phyloP scores from a whole-genome alignment of 257 asterid species.

The Rubia yunnanensis region DNA sequence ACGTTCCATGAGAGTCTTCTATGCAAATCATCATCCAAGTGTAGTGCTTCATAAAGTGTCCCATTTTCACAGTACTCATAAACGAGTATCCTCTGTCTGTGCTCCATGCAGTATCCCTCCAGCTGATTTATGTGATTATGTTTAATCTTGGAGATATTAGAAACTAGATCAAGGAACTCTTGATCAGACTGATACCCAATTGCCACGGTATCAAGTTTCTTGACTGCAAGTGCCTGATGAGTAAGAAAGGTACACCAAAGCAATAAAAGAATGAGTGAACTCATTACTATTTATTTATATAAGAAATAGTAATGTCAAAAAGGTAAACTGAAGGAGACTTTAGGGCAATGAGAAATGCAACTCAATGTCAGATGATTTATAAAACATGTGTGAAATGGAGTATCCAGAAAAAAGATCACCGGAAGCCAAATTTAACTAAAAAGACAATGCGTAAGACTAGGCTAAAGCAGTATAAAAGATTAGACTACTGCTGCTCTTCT shows the following conservation, averaged over 20 bases:
- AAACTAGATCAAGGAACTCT: conserved; percentile 65
- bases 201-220: conserved; percentile 54
- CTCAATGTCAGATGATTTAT: no score
- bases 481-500: background rate
- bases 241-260: conserved; percentile 3
- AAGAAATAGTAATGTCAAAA: conserved; percentile 1
- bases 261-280: background rate
- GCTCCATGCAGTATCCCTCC: conserved; percentile 79
- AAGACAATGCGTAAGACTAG: no score
- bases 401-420: no score
- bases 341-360: background rate
- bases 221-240: conserved; percentile 68
- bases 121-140: conserved; percentile 63
- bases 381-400: no score
- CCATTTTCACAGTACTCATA: conserved; percentile 62
- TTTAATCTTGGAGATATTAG: conserved; percentile 44
- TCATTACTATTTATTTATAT: background rate
- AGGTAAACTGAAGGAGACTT: background rate
- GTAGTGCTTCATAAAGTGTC: conserved; percentile 75
- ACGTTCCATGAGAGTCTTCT: conserved; percentile 73
- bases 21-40: conserved; percentile 54
- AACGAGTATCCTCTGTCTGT: conserved; percentile 69
- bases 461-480: no score
- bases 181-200: conserved; percentile 43
- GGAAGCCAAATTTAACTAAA: no score